Conservation (phyloP, 768 basidiomycete species). For the Mycena metata region DNA sequence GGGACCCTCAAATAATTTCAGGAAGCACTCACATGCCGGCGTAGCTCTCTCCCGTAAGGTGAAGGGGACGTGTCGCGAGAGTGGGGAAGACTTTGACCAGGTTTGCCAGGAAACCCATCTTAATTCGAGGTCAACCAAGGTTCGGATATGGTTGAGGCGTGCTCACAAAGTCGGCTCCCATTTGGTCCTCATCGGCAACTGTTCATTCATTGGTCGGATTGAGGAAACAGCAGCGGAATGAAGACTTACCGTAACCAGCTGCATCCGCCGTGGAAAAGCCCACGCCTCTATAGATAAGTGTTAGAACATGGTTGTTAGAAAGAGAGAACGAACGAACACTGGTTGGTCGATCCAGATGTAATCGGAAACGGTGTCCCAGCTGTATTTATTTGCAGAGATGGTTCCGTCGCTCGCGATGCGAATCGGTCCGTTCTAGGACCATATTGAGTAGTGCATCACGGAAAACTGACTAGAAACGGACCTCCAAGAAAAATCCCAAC, state of each 20-base stretch:
- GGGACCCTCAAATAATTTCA: not conserved
- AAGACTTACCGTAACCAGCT: constrained; percentile 66
- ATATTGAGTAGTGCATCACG: not conserved
- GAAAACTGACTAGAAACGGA: constrained; percentile 43
- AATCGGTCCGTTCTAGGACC: constrained; percentile 75
- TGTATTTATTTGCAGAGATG: constrained; percentile 63
- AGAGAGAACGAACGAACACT: no score
- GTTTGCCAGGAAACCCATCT: constrained; percentile 82
- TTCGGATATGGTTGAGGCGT: not conserved
- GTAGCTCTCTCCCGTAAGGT: constrained; percentile 82
- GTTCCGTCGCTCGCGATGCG: constrained; percentile 66
- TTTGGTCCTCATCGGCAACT: constrained; percentile 74
- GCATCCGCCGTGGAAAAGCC: constrained; percentile 77
- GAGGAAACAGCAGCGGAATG: constrained; percentile 7
- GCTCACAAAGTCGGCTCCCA: constrained; percentile 69
- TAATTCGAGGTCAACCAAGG: constrained; percentile 9
- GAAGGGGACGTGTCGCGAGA: constrained; percentile 73
- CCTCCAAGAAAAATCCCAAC: constrained; percentile 74
- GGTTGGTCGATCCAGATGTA: constrained; percentile 84
- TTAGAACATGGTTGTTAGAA: no score
- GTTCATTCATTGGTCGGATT: constrained; percentile 40
- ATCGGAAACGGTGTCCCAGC: constrained; percentile 74
- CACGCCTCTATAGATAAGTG: constrained; percentile 56
- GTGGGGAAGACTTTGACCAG: constrained; percentile 82
- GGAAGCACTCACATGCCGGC: constrained; percentile 77